Conservation (phyloP, 345 rosid species). For the Gossypium ekmanianum region DNA sequence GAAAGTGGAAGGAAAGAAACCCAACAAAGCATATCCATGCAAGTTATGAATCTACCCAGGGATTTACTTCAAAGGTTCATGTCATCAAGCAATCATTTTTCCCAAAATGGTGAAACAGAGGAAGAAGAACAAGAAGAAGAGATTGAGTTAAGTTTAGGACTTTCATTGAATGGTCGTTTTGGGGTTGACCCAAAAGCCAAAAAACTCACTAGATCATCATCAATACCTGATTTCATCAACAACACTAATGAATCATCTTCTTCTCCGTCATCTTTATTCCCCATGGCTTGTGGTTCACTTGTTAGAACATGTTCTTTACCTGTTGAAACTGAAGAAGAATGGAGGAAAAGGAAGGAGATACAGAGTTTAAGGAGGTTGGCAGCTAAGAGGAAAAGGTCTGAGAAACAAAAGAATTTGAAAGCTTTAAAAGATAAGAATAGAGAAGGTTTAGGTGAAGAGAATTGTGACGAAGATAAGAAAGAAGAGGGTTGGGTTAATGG, state of each 20-base stretch:
- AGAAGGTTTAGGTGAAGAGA: constrained; percentile 25
- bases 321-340: constrained; percentile 53
- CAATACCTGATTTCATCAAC: constrained; percentile 53
- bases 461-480: constrained; percentile 26
- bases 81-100: constrained; percentile 24
- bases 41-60: constrained; percentile 17
- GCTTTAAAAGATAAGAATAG: constrained; percentile 24
- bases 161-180: constrained; percentile 73
- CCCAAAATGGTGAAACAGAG: constrained; percentile 15
- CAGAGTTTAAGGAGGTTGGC: constrained; percentile 64
- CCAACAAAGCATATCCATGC: constrained; percentile 24
- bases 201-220: constrained; percentile 48
- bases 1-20: constrained; percentile 26
- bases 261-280: constrained; percentile 14
- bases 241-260: constrained; percentile 19
- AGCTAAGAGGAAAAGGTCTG: constrained; percentile 73
- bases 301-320: constrained; percentile 66
- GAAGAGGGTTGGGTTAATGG: constrained; percentile 18
- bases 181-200: constrained; percentile 69
- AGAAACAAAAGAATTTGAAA: constrained; percentile 56
- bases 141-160: constrained; percentile 70
- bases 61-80: constrained; percentile 46
- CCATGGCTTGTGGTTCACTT: constrained; percentile 26
- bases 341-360: constrained; percentile 73
- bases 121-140: constrained; percentile 36